A percentile compares a stretch with the other conserved stretches of the same genome.
Evolutionary conservation across 2,329 filamentous ascomycete genomes (phyloP).

Genomic region (Clonostachys rhizophaga): DNA sequence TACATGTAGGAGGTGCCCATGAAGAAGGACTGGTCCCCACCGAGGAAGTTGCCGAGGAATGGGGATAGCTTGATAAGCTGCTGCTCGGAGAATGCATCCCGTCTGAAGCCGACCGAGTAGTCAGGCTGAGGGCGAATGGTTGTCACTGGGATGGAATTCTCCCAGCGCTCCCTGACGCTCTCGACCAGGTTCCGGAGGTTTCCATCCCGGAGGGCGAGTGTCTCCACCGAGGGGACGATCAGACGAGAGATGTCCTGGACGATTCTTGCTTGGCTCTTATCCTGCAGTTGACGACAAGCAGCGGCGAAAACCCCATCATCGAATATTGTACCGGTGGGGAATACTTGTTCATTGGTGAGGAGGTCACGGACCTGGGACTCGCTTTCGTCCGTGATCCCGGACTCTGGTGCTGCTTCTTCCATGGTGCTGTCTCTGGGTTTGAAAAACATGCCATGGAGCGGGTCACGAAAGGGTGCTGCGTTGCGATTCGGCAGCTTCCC

Average conservation of each 20-base stretch:
- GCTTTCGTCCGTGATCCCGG: conserved; percentile 21
- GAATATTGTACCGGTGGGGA: conserved; percentile 26
- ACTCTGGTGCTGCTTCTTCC: conserved; percentile 14
- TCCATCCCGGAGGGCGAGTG: conserved; percentile 12
- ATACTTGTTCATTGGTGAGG: conserved; percentile 1
- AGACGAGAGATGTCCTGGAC: conserved; percentile 28
- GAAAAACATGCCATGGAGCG: conserved; percentile 27
- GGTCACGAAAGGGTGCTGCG: conserved; percentile 25
- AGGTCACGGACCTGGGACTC: conserved; percentile 14
- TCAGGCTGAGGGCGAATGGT: conserved; percentile 28
- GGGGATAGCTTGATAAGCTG: conserved; percentile 25
- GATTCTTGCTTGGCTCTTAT: conserved; percentile 16
- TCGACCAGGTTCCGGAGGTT: conserved; percentile 19
- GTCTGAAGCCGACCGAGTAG: conserved; percentile 30
- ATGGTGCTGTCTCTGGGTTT: conserved; percentile 32
- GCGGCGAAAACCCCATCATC: conserved; percentile 26
- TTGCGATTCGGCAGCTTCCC: conserved; percentile 16
- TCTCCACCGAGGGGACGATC: conserved; percentile 31
- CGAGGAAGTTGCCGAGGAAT: conserved; percentile 23
- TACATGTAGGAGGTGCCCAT: conserved; percentile 39
- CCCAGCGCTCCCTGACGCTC: conserved; percentile 11
- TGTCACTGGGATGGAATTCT: conserved; percentile 1
- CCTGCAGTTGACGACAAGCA: conserved; percentile 21
- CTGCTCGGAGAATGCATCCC: conserved; percentile 27
- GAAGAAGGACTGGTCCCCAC: conserved; percentile 29